Conservation (phyloP, 192 early-diverging fungal species). For the Backusella psychrophila region DNA sequence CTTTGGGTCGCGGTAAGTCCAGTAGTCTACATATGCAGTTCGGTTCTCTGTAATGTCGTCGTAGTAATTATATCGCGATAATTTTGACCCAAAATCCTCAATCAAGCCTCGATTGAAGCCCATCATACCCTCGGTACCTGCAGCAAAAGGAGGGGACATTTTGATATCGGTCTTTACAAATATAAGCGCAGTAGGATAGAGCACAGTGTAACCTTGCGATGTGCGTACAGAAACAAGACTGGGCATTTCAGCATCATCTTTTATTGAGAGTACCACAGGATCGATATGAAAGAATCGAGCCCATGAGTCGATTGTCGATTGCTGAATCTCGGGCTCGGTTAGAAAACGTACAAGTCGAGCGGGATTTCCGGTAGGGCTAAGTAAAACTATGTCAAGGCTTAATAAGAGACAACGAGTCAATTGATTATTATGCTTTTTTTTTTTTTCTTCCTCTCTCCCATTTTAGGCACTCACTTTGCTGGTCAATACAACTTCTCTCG, state of each 20-base stretch:
- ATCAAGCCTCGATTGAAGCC: background rate
- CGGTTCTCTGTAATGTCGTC: background rate
- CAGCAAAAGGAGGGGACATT: background rate
- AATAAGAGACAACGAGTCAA: conserved; percentile 4
- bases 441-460: background rate
- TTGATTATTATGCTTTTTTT: conserved; percentile 6
- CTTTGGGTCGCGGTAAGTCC: conserved; percentile 2
- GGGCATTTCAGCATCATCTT: background rate
- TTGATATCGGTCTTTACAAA: conserved; percentile 9
- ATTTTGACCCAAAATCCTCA: conserved; percentile 4
- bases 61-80: background rate
- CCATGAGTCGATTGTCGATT: background rate
- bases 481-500: too few relatives aligned
- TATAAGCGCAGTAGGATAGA: conserved; percentile 8
- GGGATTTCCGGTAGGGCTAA: background rate
- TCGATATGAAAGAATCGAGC: background rate
- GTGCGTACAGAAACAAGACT: background rate
- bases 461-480: background rate
- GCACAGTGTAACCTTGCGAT: background rate
- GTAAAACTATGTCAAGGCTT: conserved; percentile 1
- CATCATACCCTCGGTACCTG: background rate
- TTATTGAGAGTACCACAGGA: background rate
- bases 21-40: background rate
- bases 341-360: background rate
- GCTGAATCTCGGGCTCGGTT: background rate